Conservation (phyloP, 2,329 filamentous ascomycete species). For the Amauroascus verrucosus region DNA sequence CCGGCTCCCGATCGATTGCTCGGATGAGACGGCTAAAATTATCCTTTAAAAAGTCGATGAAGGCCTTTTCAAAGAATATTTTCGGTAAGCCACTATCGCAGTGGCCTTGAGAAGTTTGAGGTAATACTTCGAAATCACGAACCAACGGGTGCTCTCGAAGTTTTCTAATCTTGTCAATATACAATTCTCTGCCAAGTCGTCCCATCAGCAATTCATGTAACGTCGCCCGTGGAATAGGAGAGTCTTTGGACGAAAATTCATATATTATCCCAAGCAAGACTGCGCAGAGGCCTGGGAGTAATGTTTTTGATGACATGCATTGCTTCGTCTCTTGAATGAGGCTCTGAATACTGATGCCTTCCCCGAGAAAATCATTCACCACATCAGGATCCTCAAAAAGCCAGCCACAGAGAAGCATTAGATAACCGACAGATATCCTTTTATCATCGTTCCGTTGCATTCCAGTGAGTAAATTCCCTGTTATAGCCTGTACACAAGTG, state of each 20-base stretch:
- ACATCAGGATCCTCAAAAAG: constrained; percentile 85
- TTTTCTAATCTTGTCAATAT: constrained; percentile 68
- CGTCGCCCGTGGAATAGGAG: constrained; percentile 70
- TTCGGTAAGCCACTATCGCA: constrained; percentile 54
- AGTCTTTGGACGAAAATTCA: constrained; percentile 96
- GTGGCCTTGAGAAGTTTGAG: constrained; percentile 53
- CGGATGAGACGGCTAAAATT: constrained; percentile 79
- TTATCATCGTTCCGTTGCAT: constrained; percentile 68
- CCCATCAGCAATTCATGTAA: constrained; percentile 68
- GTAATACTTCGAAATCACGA: constrained; percentile 79
- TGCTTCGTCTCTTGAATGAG: constrained; percentile 66
- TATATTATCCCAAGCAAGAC: constrained; percentile 81
- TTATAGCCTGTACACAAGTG: constrained; percentile 80
- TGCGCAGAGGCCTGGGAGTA: constrained; percentile 73
- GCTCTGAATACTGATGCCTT: constrained; percentile 85
- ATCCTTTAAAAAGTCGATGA: constrained; percentile 91
- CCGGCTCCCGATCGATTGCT: constrained; percentile 83
- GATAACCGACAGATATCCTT: constrained; percentile 68
- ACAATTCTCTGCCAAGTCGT: constrained; percentile 73
- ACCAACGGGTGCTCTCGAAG: constrained; percentile 68
- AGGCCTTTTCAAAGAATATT: constrained; percentile 74
- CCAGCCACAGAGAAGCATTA: constrained; percentile 83
- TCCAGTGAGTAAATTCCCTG: constrained; percentile 73
- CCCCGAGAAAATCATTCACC: constrained; percentile 83
- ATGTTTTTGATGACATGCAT: constrained; percentile 47